Evolutionary conservation across 176 grass and related monocot species (phyloP), one percentile per base, ranked within the genome.

Genomic region (Thalia dealbata): DNA sequence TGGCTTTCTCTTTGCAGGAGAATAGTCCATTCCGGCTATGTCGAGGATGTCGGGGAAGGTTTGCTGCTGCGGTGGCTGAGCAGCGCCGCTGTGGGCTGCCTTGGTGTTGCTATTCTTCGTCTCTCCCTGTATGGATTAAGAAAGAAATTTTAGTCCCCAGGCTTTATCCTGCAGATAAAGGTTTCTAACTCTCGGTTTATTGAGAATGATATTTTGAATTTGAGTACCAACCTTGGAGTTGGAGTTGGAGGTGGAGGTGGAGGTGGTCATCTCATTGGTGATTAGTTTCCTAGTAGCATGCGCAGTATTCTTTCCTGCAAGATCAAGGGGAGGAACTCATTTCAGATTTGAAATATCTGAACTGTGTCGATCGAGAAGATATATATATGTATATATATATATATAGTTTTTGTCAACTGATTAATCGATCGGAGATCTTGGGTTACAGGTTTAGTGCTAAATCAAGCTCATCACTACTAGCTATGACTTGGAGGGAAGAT

Each of bases 21-120:
- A 88, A 78, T 99, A 99, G 71, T 99, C 95, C 95, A 99, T 93
- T 18, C 87, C 95, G 54, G 87, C 90, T 70, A 99, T 86, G 74
- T 99, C 95, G 18, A 99, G 46, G 15, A 84, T 76, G 81, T 91
- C 90, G 0, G 87, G 78, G 72, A 91, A 84, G 14, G 64, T 44
- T 59, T 29, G 27, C 28, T 25, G 76, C 50, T 25, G 23, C 3
- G 19, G n/a, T n/a, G n/a, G n/a, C n/a, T n/a, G n/a, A n/a, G n/a
- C 61, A 43, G 35, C 52, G 77, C 25, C 56, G 30, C n/a, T n/a
- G n/a, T n/a, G n/a, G n/a, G n/a, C n/a, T n/a, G 27, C 23, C 35
- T 12, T 29, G 25, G 24, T 16, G 7, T 18, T 32, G 52, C 16
- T 50, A 25, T 32, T 68, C 62, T 10, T 62, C 44, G 21, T 48